Percentiles rank a stretch among this genome's conserved stretches.
phyloP scores from a whole-genome alignment of 208 protist genomes.

The Wallacemonas collosoma region DNA sequence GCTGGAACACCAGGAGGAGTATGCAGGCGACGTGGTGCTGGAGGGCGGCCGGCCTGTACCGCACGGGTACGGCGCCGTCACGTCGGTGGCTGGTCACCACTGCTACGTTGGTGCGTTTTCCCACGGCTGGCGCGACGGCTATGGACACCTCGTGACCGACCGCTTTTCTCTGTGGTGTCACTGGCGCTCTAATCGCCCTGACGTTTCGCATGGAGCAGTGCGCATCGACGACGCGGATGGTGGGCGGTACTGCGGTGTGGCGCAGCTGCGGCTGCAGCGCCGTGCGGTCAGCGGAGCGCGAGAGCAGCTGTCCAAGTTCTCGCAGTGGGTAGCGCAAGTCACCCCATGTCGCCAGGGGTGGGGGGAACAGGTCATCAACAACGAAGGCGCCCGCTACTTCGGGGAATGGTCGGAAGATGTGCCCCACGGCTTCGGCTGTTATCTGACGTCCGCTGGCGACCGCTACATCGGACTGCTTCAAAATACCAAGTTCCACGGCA shows the following conservation, averaged over 20 bases:
- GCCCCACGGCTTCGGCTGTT: slow-evolving; percentile 76
- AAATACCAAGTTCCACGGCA: slow-evolving; percentile 60
- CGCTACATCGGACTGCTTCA: slow-evolving; percentile 74
- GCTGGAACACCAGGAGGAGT: slow-evolving; percentile 65
- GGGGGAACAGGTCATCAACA: slow-evolving; percentile 56
- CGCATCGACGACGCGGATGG: slow-evolving; percentile 70
- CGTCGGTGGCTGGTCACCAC: slow-evolving; percentile 41
- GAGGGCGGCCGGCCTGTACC: slow-evolving; percentile 42
- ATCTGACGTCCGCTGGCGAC: slow-evolving; percentile 51
- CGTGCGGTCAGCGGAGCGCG: not conserved
- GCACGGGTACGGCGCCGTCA: slow-evolving; percentile 66
- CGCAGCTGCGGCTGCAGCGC: slow-evolving; percentile 30
- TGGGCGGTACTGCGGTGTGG: slow-evolving; percentile 60
- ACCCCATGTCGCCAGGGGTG: slow-evolving; percentile 45
- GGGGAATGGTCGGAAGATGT: slow-evolving; percentile 77
- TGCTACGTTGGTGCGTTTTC: slow-evolving; percentile 74
- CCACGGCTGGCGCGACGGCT: slow-evolving; percentile 67
- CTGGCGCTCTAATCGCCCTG: slow-evolving; percentile 77
- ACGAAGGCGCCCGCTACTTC: slow-evolving; percentile 70
- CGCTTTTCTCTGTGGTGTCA: slow-evolving; percentile 62
- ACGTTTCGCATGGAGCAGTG: slow-evolving; percentile 34
- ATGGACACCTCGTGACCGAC: slow-evolving; percentile 59
- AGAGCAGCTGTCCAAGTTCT: slow-evolving; percentile 52
- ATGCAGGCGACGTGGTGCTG: slow-evolving; percentile 48
- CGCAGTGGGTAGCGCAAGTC: slow-evolving; percentile 51